A percentile compares a stretch with the other conserved stretches of the same genome.
Evolutionary conservation across 352 stramenopile species (phyloP).

Genomic region (Phytophthora pistaciae): DNA sequence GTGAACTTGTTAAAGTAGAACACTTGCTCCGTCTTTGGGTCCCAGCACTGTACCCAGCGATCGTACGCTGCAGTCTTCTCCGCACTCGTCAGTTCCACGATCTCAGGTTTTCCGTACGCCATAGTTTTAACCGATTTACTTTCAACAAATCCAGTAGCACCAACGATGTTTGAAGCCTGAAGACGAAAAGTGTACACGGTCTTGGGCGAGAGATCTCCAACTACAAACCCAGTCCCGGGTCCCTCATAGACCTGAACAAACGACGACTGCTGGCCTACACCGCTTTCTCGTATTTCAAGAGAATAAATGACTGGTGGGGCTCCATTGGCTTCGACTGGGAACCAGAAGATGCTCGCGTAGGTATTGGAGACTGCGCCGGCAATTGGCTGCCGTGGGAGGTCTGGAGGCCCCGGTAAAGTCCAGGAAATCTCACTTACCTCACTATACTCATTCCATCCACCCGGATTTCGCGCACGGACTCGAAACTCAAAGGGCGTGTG

Average conservation of each 20-base stretch:
- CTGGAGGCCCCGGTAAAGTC: slow-evolving; percentile 64
- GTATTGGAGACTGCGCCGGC: slow-evolving; percentile 66
- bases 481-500: slow-evolving; percentile 70
- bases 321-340: slow-evolving; percentile 62
- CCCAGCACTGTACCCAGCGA: slow-evolving; percentile 90
- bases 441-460: slow-evolving; percentile 78
- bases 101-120: slow-evolving; percentile 65
- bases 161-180: slow-evolving; percentile 75
- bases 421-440: slow-evolving; percentile 55
- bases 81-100: slow-evolving; percentile 63
- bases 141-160: slow-evolving; percentile 69
- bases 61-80: slow-evolving; percentile 55
- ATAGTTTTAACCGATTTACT: slow-evolving; percentile 67
- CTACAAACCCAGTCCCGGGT: slow-evolving; percentile 70
- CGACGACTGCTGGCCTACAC: slow-evolving; percentile 26
- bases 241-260: slow-evolving; percentile 73
- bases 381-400: slow-evolving; percentile 54
- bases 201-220: slow-evolving; percentile 50
- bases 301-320: slow-evolving; percentile 69
- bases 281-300: slow-evolving; percentile 61
- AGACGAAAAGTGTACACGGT: slow-evolving; percentile 74
- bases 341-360: slow-evolving; percentile 83
- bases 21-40: slow-evolving; percentile 82
- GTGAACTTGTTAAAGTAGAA: slow-evolving; percentile 93
- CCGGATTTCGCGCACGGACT: slow-evolving; percentile 69